A percentile compares a stretch with the other conserved stretches of the same genome.
Evolutionary conservation across 495 filamentous ascomycete genomes (phyloP).

Genomic region (Penicillium canariense): DNA sequence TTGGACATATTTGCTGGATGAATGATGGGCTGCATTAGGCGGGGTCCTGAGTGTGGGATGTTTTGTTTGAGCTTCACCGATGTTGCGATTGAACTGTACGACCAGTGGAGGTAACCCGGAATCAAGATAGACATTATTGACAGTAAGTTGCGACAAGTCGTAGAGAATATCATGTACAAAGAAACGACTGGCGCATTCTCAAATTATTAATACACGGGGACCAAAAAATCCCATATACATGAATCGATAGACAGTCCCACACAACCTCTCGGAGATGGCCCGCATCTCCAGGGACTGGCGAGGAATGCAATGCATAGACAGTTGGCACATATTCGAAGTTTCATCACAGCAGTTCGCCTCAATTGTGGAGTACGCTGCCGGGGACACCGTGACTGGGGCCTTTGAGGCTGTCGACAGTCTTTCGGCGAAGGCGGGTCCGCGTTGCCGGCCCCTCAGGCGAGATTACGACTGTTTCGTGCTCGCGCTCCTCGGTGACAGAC

Average conservation of each 20-base stretch:
- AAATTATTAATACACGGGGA: constrained; percentile 30
- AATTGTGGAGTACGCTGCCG: constrained; percentile 41
- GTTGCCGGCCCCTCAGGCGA: constrained; percentile 31
- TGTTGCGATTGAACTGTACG: too few relatives aligned
- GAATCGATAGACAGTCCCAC: constrained; percentile 18
- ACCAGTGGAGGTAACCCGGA: too few relatives aligned
- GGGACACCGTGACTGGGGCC: constrained; percentile 40
- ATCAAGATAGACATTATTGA: constrained; percentile 32
- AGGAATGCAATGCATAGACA: constrained; percentile 18
- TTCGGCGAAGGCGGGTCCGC: constrained; percentile 38
- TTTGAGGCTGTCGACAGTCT: constrained; percentile 44
- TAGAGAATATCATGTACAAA: constrained; percentile 29
- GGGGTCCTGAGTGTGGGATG: too few relatives aligned
- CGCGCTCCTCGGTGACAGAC: constrained; percentile 13
- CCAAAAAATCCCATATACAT: constrained; percentile 24
- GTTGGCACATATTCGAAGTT: constrained; percentile 13
- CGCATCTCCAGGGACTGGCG: constrained; percentile 31
- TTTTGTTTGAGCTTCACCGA: too few relatives aligned
- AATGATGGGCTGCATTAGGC: too few relatives aligned
- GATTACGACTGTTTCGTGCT: constrained; percentile 25
- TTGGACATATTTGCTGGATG: background rate
- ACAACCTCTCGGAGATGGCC: constrained; percentile 31
- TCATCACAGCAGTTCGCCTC: constrained; percentile 15
- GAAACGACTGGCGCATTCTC: constrained; percentile 22
- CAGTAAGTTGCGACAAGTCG: constrained; percentile 20